Conservation (phyloP, 148 eudicot genomes). For the Diospyros lotus region DNA sequence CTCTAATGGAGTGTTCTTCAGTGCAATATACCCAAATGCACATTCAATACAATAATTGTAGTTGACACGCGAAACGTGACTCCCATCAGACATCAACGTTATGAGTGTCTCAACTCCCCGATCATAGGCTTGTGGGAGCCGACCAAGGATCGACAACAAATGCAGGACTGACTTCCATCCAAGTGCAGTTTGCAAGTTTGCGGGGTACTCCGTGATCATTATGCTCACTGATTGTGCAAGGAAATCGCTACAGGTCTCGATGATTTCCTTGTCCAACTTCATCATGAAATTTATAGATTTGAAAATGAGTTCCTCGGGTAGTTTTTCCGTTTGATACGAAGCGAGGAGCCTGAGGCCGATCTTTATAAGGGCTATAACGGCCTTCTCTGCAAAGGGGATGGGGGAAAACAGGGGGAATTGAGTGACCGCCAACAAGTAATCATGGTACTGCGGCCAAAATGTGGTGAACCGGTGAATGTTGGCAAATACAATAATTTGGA, state of each 20-base stretch:
- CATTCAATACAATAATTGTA: conserved; percentile 68
- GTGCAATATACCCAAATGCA: conserved; percentile 74
- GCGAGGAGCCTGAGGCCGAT: conserved; percentile 53
- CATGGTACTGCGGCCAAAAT: conserved; percentile 81
- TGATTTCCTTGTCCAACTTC: conserved; percentile 70
- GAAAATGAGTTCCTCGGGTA: conserved; percentile 68
- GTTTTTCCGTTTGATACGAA: conserved; percentile 39
- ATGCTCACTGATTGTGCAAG: conserved; percentile 43
- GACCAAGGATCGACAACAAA: conserved; percentile 57
- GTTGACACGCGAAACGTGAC: conserved; percentile 40
- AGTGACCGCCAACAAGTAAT: conserved; percentile 54
- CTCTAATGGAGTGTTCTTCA: conserved; percentile 68
- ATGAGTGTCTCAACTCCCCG: conserved; percentile 65
- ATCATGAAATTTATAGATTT: conserved; percentile 77
- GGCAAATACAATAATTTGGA: conserved; percentile 33
- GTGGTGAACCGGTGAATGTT: conserved; percentile 47
- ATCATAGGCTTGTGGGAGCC: conserved; percentile 76
- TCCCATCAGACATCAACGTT: conserved; percentile 41
- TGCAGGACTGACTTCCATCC: conserved; percentile 83
- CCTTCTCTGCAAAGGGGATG: conserved; percentile 78
- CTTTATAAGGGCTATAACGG: conserved; percentile 45
- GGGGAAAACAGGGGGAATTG: conserved; percentile 82
- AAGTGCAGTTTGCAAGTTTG: conserved; percentile 51
- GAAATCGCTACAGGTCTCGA: conserved; percentile 64
- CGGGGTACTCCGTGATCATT: conserved; percentile 50